Evolutionary conservation across 2,329 filamentous ascomycete genomes (phyloP).

Genomic region (Mycosphaerella sp.): DNA sequence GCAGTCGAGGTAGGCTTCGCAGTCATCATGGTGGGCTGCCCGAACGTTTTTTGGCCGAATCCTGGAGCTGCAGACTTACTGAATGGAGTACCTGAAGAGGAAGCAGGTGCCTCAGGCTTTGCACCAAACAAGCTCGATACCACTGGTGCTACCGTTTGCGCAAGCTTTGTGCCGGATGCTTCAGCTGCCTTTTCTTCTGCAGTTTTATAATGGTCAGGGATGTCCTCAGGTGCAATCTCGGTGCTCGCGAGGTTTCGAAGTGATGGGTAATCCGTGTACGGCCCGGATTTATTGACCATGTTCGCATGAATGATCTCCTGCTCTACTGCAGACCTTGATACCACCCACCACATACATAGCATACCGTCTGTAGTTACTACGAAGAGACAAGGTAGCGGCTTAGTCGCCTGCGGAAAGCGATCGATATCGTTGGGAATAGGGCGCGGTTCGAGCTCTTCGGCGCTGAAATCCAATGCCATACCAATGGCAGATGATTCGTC

Average conservation of each 20-base stretch:
- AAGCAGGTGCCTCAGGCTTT: background rate
- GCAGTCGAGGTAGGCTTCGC: constrained; percentile 5
- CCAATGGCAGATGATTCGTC: constrained; percentile 75
- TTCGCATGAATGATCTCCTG: constrained; percentile 38
- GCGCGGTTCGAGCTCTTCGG: constrained; percentile 18
- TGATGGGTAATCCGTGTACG: constrained; percentile 5
- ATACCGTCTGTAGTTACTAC: constrained; percentile 84
- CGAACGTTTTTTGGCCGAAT: constrained; percentile 13
- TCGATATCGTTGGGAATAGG: constrained; percentile 47
- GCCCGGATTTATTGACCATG: constrained; percentile 11
- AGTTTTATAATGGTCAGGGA: background rate
- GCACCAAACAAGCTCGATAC: background rate
- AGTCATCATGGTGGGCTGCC: constrained; percentile 17
- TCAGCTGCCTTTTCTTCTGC: background rate
- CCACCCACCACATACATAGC: constrained; percentile 80
- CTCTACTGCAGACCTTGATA: constrained; percentile 81
- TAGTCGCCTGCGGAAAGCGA: constrained; percentile 70
- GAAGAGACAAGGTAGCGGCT: constrained; percentile 76
- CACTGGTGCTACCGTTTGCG: background rate
- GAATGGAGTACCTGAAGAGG: background rate
- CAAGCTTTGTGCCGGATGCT: background rate
- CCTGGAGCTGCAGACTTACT: constrained; percentile 3
- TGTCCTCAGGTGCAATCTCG: background rate
- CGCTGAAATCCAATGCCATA: constrained; percentile 63
- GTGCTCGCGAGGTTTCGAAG: background rate